Conservation (phyloP, 768 basidiomycete species). For the Pleurotus sapidus region DNA sequence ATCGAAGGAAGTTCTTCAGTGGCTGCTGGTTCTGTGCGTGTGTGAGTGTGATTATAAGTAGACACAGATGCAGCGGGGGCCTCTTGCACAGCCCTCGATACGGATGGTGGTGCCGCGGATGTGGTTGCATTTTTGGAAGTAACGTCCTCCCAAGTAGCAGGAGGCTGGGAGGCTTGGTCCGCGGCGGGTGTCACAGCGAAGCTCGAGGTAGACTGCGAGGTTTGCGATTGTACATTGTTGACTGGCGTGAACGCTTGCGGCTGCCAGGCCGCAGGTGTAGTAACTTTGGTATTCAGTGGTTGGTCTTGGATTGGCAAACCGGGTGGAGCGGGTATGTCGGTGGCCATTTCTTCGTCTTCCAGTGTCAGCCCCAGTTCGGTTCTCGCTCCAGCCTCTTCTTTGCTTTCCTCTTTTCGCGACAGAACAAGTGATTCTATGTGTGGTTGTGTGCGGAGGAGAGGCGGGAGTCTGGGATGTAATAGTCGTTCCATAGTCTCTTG, state of each 20-base stretch:
- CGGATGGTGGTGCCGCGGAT: neutral
- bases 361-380: conserved; percentile 34
- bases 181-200: no score
- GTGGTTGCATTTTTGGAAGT: no score
- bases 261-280: no score
- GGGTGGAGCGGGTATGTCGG: neutral
- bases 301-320: no score
- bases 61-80: neutral
- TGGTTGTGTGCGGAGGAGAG: conserved; percentile 66
- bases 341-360: neutral
- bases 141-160: no score
- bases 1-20: conserved; percentile 63
- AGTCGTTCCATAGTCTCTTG: conserved; percentile 42
- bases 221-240: no score
- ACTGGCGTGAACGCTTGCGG: no score
- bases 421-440: conserved; percentile 59
- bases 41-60: neutral
- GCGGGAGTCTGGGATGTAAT: conserved; percentile 79
- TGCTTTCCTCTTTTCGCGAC: conserved; percentile 59
- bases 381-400: conserved; percentile 55
- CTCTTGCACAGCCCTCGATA: neutral
- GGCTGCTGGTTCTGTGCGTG: neutral
- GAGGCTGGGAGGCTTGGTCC: no score
- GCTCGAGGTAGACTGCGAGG: no score
- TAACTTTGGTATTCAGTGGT: no score